Evolutionary conservation across 192 early-diverging fungal genomes (phyloP).

Genomic region (Jimgerdemannia flammicorona): DNA sequence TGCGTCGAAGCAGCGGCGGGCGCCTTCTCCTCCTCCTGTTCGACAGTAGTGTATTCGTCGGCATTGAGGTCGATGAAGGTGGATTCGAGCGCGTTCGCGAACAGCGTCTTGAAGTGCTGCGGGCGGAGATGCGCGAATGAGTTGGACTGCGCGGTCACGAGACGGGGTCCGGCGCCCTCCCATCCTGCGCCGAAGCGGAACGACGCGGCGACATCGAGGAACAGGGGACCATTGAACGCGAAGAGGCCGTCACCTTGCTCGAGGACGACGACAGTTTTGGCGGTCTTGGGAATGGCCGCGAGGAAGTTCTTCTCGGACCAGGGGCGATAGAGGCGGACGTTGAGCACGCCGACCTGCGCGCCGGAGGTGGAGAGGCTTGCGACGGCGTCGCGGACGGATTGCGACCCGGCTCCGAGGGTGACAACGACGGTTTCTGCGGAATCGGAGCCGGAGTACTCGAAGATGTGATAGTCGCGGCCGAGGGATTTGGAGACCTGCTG

Average conservation of each 20-base stretch:
- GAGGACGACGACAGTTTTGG: slow-evolving; percentile 71
- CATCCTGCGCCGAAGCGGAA: slow-evolving; percentile 46
- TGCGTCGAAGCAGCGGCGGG: slow-evolving; percentile 1
- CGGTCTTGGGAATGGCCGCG: slow-evolving; percentile 58
- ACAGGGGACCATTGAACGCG: slow-evolving; percentile 60
- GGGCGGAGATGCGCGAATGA: slow-evolving; percentile 25
- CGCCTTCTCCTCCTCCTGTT: not conserved
- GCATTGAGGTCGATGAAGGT: slow-evolving; percentile 25
- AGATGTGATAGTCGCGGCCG: slow-evolving; percentile 64
- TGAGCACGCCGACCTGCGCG: slow-evolving; percentile 64
- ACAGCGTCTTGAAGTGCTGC: slow-evolving; percentile 15
- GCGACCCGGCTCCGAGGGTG: slow-evolving; percentile 60
- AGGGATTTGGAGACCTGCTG: slow-evolving; percentile 33
- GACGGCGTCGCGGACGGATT: slow-evolving; percentile 49
- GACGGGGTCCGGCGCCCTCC: slow-evolving; percentile 32
- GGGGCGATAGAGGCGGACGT: slow-evolving; percentile 77
- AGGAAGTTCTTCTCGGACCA: slow-evolving; percentile 78
- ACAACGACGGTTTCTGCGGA: slow-evolving; percentile 79
- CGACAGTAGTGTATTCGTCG: slow-evolving; percentile 14
- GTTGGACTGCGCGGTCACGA: slow-evolving; percentile 49
- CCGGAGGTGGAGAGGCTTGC: slow-evolving; percentile 16
- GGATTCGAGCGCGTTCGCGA: slow-evolving; percentile 4
- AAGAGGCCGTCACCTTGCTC: slow-evolving; percentile 53
- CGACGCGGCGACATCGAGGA: slow-evolving; percentile 70
- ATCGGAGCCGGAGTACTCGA: slow-evolving; percentile 78